Conservation (phyloP, 257 asterid genomes). For the Buddleja alternifolia region DNA sequence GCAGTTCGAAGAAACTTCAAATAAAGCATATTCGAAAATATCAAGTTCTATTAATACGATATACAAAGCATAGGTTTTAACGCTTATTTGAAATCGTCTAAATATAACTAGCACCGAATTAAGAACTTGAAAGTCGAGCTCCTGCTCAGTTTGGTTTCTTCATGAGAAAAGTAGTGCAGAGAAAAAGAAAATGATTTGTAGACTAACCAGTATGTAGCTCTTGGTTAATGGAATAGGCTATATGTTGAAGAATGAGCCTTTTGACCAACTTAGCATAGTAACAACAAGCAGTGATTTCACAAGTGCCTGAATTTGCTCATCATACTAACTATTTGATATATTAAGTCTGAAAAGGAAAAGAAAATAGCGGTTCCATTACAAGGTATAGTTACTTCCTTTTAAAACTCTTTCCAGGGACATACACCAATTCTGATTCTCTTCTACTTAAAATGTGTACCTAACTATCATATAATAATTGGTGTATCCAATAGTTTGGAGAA, state of each 20-base stretch:
- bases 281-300: background rate
- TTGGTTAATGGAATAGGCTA: slow-evolving; percentile 12
- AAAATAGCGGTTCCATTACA: background rate
- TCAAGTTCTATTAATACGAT: slow-evolving; percentile 3
- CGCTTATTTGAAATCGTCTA: background rate
- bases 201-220: background rate
- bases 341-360: background rate
- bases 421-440: background rate
- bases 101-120: background rate
- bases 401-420: slow-evolving; percentile 4
- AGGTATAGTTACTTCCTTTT: background rate
- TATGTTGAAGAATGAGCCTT: background rate
- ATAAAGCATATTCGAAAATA: slow-evolving; percentile 10
- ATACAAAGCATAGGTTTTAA: background rate
- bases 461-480: background rate
- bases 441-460: background rate
- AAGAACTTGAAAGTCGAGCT: background rate
- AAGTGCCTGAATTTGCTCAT: background rate
- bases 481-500: background rate
- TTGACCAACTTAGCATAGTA: background rate
- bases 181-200: background rate
- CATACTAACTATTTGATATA: background rate
- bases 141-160: background rate
- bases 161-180: background rate
- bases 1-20: slow-evolving; percentile 17